Percentiles rank a stretch among this genome's conserved stretches.
phyloP scores from a whole-genome alignment of 1,139 yeast genomes.

The Diutina rugosa region DNA sequence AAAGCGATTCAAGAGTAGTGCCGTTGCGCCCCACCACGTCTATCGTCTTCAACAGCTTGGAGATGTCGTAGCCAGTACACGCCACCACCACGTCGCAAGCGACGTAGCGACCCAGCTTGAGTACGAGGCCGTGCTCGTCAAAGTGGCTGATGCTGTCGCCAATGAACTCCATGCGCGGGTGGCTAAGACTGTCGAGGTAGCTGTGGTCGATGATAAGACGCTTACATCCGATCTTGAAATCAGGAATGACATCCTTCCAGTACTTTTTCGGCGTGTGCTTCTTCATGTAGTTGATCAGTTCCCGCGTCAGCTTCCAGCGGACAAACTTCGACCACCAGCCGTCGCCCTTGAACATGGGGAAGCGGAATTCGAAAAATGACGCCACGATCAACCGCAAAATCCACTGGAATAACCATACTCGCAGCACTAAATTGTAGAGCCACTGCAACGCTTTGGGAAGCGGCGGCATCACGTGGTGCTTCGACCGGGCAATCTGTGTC shows the following conservation, averaged over 20 bases:
- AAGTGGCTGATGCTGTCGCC: constrained; percentile 15
- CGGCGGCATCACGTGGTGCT: constrained; percentile 30
- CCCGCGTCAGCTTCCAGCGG: constrained; percentile 13
- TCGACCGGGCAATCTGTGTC: constrained; percentile 23
- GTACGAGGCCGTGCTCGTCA: constrained; percentile 16
- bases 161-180: constrained; percentile 18
- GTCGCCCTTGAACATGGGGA: constrained; percentile 23
- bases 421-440: constrained; percentile 15
- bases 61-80: constrained; percentile 25
- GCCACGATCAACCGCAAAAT: constrained; percentile 18
- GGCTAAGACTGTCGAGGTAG: constrained; percentile 21
- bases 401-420: constrained; percentile 13
- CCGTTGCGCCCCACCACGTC: constrained; percentile 18
- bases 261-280: constrained; percentile 20
- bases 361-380: constrained; percentile 19
- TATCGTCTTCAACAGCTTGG: constrained; percentile 6
- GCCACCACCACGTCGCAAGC: constrained; percentile 31
- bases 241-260: constrained; percentile 21
- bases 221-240: constrained; percentile 31
- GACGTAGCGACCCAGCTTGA: constrained; percentile 17
- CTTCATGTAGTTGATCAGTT: constrained; percentile 17
- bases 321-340: constrained; percentile 15
- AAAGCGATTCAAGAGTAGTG: constrained; percentile 10
- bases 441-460: constrained; percentile 13
- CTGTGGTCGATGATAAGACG: constrained; percentile 26